phyloP scores from a whole-genome alignment of 106 monocot species.

The Vanilla planifolia region DNA sequence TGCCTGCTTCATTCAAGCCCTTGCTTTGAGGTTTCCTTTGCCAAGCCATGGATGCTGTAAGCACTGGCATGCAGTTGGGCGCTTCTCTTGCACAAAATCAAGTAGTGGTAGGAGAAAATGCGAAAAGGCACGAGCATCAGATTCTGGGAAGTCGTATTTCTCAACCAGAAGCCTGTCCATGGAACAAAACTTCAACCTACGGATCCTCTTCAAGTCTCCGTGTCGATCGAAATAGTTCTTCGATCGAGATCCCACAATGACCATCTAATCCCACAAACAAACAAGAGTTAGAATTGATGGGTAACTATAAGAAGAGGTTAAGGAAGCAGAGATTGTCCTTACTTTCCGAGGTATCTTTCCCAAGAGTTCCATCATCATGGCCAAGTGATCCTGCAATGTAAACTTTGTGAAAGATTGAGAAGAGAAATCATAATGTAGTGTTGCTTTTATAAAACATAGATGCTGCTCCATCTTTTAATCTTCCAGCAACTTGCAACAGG shows the following conservation, averaged over 20 bases:
- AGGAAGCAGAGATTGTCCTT: background rate
- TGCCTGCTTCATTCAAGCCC: too few species aligned
- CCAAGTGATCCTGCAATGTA: constrained; percentile 95
- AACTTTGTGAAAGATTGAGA: too few species aligned
- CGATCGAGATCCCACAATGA: constrained; percentile 57
- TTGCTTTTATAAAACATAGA: too few species aligned
- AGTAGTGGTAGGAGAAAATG: constrained; percentile 70
- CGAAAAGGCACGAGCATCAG: constrained; percentile 48
- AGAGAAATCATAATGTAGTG: too few species aligned
- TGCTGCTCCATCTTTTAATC: too few species aligned
- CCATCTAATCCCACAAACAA: constrained; percentile 34
- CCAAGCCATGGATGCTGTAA: constrained; percentile 66
- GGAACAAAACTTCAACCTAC: constrained; percentile 62
- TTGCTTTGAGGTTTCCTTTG: too few species aligned
- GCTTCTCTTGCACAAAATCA: constrained; percentile 67
- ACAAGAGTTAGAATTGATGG: background rate
- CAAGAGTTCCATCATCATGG: constrained; percentile 90
- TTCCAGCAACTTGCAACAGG: too few species aligned
- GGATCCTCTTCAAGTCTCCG: constrained; percentile 84
- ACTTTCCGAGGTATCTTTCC: constrained; percentile 88
- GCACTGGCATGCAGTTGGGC: constrained; percentile 61
- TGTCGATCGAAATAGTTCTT: constrained; percentile 78
- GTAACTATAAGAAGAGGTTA: background rate
- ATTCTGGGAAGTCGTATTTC: constrained; percentile 60
- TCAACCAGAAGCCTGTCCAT: constrained; percentile 53